Base-by-base conservation (phyloP, 148 eudicot species). In the Camellia lanceoleosa region DNA sequence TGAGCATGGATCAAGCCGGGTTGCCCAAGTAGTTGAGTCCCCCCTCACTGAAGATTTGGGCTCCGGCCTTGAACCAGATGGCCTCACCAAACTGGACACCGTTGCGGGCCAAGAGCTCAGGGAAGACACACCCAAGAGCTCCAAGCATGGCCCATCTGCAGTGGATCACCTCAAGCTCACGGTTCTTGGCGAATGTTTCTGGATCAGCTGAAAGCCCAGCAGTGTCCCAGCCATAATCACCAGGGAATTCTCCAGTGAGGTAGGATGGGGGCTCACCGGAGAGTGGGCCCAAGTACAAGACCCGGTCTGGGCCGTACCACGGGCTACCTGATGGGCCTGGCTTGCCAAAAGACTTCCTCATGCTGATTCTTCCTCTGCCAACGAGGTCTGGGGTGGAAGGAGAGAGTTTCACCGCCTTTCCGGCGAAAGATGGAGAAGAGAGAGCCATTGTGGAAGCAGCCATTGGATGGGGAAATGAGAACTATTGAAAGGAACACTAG, bases 381-480 rank as follows among this genome's bases (percentile, higher is more conserved):
- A 62, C 42, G 1, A 79, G 41, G 62, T 75, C 77, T 1, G 85
- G 11, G 18, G 76, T 38, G 7, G 85, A 79, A 15, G 85, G 75
- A 20, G 82, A 18, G 0, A 69, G 60, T 51, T 74, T 67, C 56
- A 75, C 79, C 9, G 79, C 82, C 75, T 79, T 68, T 49, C 85
- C 82, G 41, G 76, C 80, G 15, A 83, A 75, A 0, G 80, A 61
- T 0, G 85, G 76, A 0, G 85, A 88, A 18, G 88, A 88, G 60
- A 88, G 84, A 16, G 90, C 87, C 87, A 86, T 84, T 43, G 90
- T 60, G 3, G 90, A 86, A 78, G 90, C 75, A 49, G 85, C 88
- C 90, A 88, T 88, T 71, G 66, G 6, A 38, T 18, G 15, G 7
- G 20, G 0, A 4, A n/a, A 14, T 15, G 41, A 65, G 8, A 44